Conservation (phyloP, 129 eudicot species). For the Deinandra increscens region DNA sequence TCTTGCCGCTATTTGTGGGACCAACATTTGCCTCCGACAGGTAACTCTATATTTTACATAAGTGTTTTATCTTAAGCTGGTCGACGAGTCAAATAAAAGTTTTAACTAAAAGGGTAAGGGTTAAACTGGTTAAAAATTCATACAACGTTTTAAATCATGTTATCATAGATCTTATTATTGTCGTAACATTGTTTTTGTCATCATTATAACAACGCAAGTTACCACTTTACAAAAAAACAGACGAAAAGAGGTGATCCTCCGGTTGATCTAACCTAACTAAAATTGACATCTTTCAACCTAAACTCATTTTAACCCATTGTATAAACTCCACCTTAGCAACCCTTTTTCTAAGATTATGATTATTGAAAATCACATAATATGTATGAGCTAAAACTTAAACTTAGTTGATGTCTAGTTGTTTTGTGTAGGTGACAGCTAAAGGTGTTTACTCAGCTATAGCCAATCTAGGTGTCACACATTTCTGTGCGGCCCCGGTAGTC, state of each 20-base stretch:
- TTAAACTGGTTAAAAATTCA: not conserved
- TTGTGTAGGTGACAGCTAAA: conserved; percentile 61
- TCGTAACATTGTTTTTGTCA: not conserved
- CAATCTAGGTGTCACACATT: conserved; percentile 69
- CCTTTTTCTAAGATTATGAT: too few relatives aligned
- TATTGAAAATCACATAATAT: too few relatives aligned
- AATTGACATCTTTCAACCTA: too few relatives aligned
- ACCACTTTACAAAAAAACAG: not conserved
- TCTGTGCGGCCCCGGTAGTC: conserved; percentile 91
- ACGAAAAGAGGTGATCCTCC: not conserved
- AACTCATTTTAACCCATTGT: too few relatives aligned
- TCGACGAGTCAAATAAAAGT: not conserved
- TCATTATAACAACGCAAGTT: not conserved
- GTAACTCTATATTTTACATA: conserved; percentile 27
- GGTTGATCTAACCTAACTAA: too few relatives aligned
- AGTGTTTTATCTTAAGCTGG: not conserved
- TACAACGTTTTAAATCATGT: not conserved
- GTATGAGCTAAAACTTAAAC: not conserved
- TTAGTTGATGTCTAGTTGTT: not conserved
- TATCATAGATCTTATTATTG: not conserved
- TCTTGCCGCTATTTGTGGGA: conserved; percentile 84
- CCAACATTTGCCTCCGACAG: conserved; percentile 84
- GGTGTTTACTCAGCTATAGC: conserved; percentile 79
- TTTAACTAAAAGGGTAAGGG: not conserved
- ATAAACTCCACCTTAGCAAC: too few relatives aligned